These are phyloP conservation scores for Hypoxylon lienhwacheense DNA, from an alignment of 495 filamentous ascomycete genomes.

Conservation along the genomic window DNA sequence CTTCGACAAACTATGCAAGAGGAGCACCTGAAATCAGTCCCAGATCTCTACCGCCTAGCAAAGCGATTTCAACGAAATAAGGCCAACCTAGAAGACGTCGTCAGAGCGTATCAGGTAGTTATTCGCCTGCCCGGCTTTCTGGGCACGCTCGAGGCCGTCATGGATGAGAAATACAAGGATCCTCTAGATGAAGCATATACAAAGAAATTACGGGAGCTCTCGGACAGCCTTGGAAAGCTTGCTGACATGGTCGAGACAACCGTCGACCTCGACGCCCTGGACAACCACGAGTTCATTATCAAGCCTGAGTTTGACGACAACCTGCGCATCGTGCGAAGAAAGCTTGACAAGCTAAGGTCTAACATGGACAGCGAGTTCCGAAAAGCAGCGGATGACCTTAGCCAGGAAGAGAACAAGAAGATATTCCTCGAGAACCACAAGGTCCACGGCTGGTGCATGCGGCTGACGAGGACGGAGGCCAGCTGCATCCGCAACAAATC, in stretches of 20 bases:
- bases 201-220: constrained; percentile 71
- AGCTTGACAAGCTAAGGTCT: constrained; percentile 78
- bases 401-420: constrained; percentile 95
- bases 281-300: constrained; percentile 98
- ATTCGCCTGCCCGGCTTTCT: constrained; percentile 91
- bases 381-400: constrained; percentile 76
- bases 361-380: constrained; percentile 86
- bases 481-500: constrained; percentile 89
- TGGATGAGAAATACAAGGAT: constrained; percentile 92
- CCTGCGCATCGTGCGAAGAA: constrained; percentile 82
- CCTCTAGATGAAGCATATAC: constrained; percentile 89
- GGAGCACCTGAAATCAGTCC: constrained; percentile 90
- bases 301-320: constrained; percentile 97
- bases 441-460: constrained; percentile 95
- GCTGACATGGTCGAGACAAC: constrained; percentile 99
- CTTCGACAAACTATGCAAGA: constrained; percentile 97
- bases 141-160: constrained; percentile 83
- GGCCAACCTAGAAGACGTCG: constrained; percentile 93
- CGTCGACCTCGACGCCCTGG: constrained; percentile 91
- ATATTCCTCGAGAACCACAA: constrained; percentile 96
- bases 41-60: constrained; percentile 88
- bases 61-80: constrained; percentile 92
- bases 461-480: constrained; percentile 87
- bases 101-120: constrained; percentile 90
- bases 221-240: constrained; percentile 78